Evolutionary conservation across 2,329 filamentous ascomycete species (phyloP).

Genomic region (Fusarium longipes): DNA sequence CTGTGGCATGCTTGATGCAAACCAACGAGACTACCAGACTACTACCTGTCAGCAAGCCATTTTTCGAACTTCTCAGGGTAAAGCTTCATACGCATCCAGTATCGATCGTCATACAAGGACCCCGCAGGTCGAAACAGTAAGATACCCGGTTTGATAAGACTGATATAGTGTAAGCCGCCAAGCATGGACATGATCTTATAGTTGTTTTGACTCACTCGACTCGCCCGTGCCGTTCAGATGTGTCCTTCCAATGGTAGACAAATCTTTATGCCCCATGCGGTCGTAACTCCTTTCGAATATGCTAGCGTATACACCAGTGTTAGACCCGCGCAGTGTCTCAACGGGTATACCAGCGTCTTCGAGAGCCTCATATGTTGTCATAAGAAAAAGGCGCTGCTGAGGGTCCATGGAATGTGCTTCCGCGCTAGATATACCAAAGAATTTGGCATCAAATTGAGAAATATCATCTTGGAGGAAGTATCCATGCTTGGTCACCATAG

Average conservation of each 20-base stretch:
- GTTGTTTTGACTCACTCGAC: neutral
- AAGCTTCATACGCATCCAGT: slow-evolving; percentile 3
- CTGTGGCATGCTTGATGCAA: slow-evolving; percentile 8
- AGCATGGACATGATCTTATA: fast-evolving
- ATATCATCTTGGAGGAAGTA: slow-evolving; percentile 9
- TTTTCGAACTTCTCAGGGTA: fast-evolving
- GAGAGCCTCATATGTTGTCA: slow-evolving; percentile 10
- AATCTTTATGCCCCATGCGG: slow-evolving; percentile 9
- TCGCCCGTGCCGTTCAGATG: slow-evolving; percentile 8
- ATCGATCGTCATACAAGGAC: slow-evolving; percentile 9
- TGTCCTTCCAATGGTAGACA: slow-evolving; percentile 5
- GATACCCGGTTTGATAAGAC: slow-evolving; percentile 10
- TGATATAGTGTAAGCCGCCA: neutral
- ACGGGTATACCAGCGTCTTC: slow-evolving; percentile 7
- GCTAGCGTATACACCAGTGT: slow-evolving; percentile 11
- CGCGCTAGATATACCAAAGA: slow-evolving; percentile 8
- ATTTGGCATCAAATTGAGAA: slow-evolving; percentile 10
- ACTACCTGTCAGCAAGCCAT: neutral
- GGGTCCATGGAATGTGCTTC: slow-evolving; percentile 3
- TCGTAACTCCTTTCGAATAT: slow-evolving; percentile 16
- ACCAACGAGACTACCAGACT: slow-evolving; percentile 4
- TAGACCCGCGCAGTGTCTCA: slow-evolving; percentile 1
- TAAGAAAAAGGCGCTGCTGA: neutral
- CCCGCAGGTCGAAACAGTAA: slow-evolving; percentile 11
- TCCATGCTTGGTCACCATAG: slow-evolving; percentile 8